Evolutionary conservation across 208 protist genomes (phyloP).

Genomic region (Leishmania tropica): DNA sequence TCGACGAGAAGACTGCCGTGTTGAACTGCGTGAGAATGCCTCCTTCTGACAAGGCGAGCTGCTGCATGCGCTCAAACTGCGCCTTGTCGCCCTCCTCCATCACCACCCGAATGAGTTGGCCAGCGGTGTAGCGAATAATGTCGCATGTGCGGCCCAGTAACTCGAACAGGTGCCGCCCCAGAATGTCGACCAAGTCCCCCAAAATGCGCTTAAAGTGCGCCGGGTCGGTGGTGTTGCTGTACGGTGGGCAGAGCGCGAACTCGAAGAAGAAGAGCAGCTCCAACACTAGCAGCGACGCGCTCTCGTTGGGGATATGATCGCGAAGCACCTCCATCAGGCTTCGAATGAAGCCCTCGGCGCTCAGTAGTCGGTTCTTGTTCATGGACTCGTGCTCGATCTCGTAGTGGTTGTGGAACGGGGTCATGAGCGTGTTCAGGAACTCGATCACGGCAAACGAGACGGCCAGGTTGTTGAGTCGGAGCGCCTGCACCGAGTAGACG

Average conservation of each 20-base stretch:
- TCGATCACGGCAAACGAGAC: conserved; percentile 86
- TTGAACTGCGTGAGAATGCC: conserved; percentile 90
- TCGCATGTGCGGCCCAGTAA: conserved; percentile 81
- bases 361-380: conserved; percentile 91
- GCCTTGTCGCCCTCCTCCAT: conserved; percentile 91
- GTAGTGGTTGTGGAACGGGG: conserved; percentile 94
- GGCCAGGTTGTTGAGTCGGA: conserved; percentile 70
- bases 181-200: conserved; percentile 60
- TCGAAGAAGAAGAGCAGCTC: conserved; percentile 91
- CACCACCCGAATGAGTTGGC: conserved; percentile 88
- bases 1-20: conserved; percentile 70
- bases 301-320: conserved; percentile 74
- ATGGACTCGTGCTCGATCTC: conserved; percentile 84
- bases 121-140: conserved; percentile 83
- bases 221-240: conserved; percentile 85
- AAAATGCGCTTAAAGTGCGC: conserved; percentile 69
- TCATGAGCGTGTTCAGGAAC: conserved; percentile 91
- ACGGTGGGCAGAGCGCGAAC: conserved; percentile 90
- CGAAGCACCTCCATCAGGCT: conserved; percentile 71
- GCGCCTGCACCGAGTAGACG: conserved; percentile 48
- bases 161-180: conserved; percentile 76
- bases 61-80: conserved; percentile 86
- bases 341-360: conserved; percentile 64
- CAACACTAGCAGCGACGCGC: conserved; percentile 79
- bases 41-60: conserved; percentile 81